Evolutionary conservation across 306 rosid species (phyloP).

Genomic region (Castanopsis chinensis): DNA sequence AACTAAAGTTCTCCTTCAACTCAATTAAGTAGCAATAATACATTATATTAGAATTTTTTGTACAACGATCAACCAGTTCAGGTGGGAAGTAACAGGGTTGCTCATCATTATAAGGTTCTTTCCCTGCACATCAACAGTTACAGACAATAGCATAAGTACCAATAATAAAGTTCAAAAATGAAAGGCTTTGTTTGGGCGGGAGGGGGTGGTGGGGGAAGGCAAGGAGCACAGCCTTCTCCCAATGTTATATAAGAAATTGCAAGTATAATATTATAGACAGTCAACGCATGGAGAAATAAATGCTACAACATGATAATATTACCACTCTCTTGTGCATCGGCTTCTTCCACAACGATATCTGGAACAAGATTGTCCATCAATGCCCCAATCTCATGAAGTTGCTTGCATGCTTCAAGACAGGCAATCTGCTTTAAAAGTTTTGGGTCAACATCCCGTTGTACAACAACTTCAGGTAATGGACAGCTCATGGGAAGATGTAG

Average conservation of each 20-base stretch:
- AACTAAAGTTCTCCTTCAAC: conserved; percentile 47
- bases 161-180: conserved; percentile 3
- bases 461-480: conserved; percentile 49
- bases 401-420: conserved; percentile 89
- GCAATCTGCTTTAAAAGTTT: conserved; percentile 59
- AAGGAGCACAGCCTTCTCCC: background rate
- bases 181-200: too few relatives aligned
- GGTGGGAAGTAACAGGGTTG: conserved; percentile 62
- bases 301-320: conserved; percentile 7
- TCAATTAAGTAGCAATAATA: conserved; percentile 77
- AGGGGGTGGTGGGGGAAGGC: background rate
- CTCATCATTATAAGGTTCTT: conserved; percentile 45
- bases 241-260: background rate
- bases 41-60: conserved; percentile 16
- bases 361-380: conserved; percentile 80
- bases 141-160: conserved; percentile 4
- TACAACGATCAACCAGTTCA: conserved; percentile 43
- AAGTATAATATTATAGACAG: background rate
- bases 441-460: conserved; percentile 33
- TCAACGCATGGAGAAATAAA: conserved; percentile 15
- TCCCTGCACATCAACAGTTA: conserved; percentile 35
- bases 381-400: conserved; percentile 80
- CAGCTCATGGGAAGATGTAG: conserved; percentile 80
- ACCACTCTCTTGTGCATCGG: conserved; percentile 50
- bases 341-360: conserved; percentile 55